A percentile compares a stretch with the other conserved stretches of the same genome.
These are phyloP conservation scores for Puya raimondii DNA, from an alignment of 176 grass and related monocot genomes.

Conservation along the genomic window DNA sequence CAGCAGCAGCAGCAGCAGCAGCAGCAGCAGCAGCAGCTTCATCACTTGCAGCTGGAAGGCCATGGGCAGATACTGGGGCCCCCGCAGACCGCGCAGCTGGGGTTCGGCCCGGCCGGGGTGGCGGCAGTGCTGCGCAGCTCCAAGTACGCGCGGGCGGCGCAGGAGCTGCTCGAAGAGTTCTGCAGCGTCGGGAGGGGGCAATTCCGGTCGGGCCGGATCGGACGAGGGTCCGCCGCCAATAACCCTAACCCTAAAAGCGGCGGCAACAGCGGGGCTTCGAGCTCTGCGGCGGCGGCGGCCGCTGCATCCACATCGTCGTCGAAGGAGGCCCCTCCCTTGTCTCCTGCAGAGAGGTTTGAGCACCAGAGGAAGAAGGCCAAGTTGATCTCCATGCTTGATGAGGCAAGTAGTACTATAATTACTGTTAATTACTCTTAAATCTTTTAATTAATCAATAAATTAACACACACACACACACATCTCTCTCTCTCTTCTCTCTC, in stretches of 20 bases:
- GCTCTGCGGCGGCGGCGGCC: slow-evolving; percentile 12
- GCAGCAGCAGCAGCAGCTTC: slow-evolving; percentile 11
- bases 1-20: background rate
- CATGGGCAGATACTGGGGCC: too few relatives aligned
- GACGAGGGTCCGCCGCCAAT: slow-evolving; percentile 22
- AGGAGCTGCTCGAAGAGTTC: slow-evolving; percentile 25
- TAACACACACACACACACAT: background rate
- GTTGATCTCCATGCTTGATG: slow-evolving; percentile 95
- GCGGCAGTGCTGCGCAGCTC: slow-evolving; percentile 12
- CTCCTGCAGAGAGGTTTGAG: slow-evolving; percentile 86
- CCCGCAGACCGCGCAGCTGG: background rate
- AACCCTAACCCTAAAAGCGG: slow-evolving; percentile 49
- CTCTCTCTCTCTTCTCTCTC: background rate
- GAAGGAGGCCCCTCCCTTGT: slow-evolving; percentile 63
- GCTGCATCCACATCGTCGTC: slow-evolving; percentile 47
- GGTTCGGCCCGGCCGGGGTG: background rate
- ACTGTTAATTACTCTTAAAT: background rate
- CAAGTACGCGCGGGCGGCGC: slow-evolving; percentile 8
- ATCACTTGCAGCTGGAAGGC: background rate
- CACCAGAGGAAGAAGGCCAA: slow-evolving; percentile 96
- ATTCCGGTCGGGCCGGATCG: slow-evolving; percentile 33
- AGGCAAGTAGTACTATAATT: slow-evolving; percentile 46
- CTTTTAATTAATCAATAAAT: background rate
- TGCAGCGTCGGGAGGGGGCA: slow-evolving; percentile 81
- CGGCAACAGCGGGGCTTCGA: slow-evolving; percentile 30